Evolutionary conservation across 805 yeast species (phyloP), one percentile per base, ranked within the genome.

Genomic region (Yarrowia sp.): DNA sequence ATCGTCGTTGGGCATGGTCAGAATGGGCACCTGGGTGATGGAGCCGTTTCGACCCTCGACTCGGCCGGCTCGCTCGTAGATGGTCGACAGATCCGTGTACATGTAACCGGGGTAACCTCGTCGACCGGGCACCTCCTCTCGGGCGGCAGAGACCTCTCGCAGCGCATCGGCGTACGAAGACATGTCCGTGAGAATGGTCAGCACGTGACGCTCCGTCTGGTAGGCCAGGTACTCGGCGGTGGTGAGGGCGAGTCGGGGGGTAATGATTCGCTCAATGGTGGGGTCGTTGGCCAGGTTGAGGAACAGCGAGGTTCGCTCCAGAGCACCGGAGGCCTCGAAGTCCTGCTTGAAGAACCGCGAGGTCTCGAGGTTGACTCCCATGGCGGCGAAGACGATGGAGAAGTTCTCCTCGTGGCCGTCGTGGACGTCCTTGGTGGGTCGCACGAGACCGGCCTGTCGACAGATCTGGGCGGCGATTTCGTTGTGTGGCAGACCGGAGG

Each of bases 61-160:
- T 82, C 99, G 89, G 76, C 99, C 99, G 47, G 99, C 99, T 82
- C 99, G 90, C 81, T 94, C 99, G 77, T 94, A 94, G 72, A 94
- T 91, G 59, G 98, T 94, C 58, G 98, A 90, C 81, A 94, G 90
- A 87, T 94, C 99, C 51, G 99, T 94, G 80, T 94, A 94, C 99
- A 94, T 94, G 78, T 94, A 94, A 88, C 99, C 99, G 67, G 99
- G 99, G 78, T 94, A 94, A 82, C 99, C 99, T 86, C 99, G 91
- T 84, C 99, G 91, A 83, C 99, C 99, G 74, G 99, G 99, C 49
- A 94, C 99, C 80, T 96, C 99, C 79, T 94, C 99, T 83, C 99
- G 91, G 53, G 99, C 99, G 65, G 99, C 99, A 66, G 97, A 91
- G 58, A 94, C 99, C 81, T 94, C 99, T 86, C 99, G 92, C 74